A percentile compares a stretch with the other conserved stretches of the same genome.
phyloP scores from a whole-genome alignment of 345 rosid species.

The Noccaea bulbosa region DNA sequence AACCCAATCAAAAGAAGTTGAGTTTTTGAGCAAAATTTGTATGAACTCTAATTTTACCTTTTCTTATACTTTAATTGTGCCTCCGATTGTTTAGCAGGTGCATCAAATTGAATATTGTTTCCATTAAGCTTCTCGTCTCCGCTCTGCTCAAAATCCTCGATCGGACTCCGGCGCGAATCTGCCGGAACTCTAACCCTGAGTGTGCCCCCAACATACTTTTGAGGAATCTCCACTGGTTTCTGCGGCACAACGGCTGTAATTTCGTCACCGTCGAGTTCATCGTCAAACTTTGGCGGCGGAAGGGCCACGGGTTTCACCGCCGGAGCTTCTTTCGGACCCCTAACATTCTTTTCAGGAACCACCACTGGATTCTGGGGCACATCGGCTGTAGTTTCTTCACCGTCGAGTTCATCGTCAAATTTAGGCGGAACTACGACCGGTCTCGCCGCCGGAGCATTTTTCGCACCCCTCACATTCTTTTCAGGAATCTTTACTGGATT shows the following conservation, averaged over 20 bases:
- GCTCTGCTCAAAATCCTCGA: conserved; percentile 19
- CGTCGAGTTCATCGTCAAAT: conserved; percentile 26
- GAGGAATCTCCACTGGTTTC: conserved; percentile 4
- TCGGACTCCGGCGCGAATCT: conserved; percentile 33
- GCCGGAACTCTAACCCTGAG: conserved; percentile 41
- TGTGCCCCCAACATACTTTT: conserved; percentile 11
- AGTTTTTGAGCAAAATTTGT: conserved; percentile 4
- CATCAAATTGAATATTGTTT: conserved; percentile 24
- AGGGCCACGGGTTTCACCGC: conserved; percentile 10
- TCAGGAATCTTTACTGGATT: conserved; percentile 1
- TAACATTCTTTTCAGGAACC: background rate
- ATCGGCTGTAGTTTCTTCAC: background rate
- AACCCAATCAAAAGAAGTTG: conserved; percentile 7
- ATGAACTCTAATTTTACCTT: conserved; percentile 25
- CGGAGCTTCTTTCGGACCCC: conserved; percentile 2
- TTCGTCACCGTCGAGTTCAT: conserved; percentile 6
- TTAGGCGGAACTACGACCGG: background rate
- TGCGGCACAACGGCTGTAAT: background rate
- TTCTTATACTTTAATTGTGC: conserved; percentile 45
- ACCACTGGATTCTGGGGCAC: background rate
- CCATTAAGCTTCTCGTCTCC: background rate
- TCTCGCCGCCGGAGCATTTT: conserved; percentile 58
- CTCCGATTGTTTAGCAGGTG: conserved; percentile 33
- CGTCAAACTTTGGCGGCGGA: conserved; percentile 33
- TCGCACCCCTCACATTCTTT: conserved; percentile 28